phyloP scores from a whole-genome alignment of 306 rosid genomes.

The Sechiopsis laciniata region DNA sequence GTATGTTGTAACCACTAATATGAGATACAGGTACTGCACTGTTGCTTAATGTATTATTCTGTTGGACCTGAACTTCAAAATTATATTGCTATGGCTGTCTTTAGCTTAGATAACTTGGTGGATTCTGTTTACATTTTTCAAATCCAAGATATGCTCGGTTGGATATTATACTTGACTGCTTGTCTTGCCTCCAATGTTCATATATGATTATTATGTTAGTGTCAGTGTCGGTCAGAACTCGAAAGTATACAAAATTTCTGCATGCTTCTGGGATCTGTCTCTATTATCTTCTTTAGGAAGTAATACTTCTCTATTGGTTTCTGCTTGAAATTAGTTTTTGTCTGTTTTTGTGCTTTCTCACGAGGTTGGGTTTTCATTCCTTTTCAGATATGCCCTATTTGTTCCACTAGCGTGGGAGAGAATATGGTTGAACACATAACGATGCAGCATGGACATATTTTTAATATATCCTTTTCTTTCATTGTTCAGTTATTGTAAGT shows the following conservation, averaged over 20 bases:
- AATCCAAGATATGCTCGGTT: neutral
- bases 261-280: neutral
- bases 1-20: neutral
- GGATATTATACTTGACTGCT: neutral
- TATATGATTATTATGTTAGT: neutral
- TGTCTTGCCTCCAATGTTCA: neutral
- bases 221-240: too few relatives aligned
- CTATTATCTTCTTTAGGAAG: neutral
- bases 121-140: neutral
- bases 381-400: constrained; percentile 65
- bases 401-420: constrained; percentile 41
- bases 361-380: constrained; percentile 6
- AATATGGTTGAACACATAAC: constrained; percentile 58
- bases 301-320: constrained; percentile 15
- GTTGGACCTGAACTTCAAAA: neutral
- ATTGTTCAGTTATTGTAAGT: neutral
- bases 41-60: neutral
- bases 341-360: constrained; percentile 24
- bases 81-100: neutral
- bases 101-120: neutral
- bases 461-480: constrained; percentile 58
- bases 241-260: neutral
- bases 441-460: constrained; percentile 46
- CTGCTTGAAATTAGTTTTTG: constrained; percentile 14
- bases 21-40: neutral